These are phyloP conservation scores for Kandelia obovata DNA, from an alignment of 345 rosid genomes.

Conservation along the genomic window DNA sequence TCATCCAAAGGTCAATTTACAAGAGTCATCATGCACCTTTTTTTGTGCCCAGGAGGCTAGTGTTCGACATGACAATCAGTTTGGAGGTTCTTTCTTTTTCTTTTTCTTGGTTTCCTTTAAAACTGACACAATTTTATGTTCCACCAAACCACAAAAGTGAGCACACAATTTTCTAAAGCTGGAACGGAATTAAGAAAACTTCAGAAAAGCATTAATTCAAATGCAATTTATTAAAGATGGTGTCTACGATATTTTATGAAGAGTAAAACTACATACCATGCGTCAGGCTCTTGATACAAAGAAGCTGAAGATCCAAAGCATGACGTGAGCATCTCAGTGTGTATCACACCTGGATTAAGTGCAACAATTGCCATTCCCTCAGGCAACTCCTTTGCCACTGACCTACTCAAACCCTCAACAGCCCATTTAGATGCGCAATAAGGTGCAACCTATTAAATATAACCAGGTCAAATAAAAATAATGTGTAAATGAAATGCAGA, in stretches of 20 bases:
- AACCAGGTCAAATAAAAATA: neutral
- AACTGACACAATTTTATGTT: neutral
- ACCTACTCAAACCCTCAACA: conserved; percentile 81
- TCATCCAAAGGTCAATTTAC: neutral
- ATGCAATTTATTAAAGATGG: no score
- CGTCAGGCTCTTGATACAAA: conserved; percentile 76
- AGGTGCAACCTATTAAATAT: conserved; percentile 71
- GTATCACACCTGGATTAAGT: conserved; percentile 83
- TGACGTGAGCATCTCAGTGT: conserved; percentile 86
- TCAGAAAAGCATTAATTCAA: no score
- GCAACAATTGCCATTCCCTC: conserved; percentile 91
- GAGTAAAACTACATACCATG: conserved; percentile 53
- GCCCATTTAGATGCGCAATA: conserved; percentile 99
- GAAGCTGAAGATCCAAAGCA: conserved; percentile 87
- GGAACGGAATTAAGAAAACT: neutral
- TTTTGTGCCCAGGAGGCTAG: neutral
- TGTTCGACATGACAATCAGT: neutral
- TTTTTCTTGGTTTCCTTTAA: neutral
- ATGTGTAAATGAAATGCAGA: neutral
- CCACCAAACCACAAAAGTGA: neutral
- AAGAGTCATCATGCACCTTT: neutral
- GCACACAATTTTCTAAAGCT: neutral
- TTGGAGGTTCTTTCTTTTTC: neutral
- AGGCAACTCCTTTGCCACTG: conserved; percentile 88
- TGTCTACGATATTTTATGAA: neutral